Evolutionary conservation across 192 early-diverging fungal species (phyloP), one percentile per base, ranked within the genome.

Genomic region (Gonapodya prolifera): DNA sequence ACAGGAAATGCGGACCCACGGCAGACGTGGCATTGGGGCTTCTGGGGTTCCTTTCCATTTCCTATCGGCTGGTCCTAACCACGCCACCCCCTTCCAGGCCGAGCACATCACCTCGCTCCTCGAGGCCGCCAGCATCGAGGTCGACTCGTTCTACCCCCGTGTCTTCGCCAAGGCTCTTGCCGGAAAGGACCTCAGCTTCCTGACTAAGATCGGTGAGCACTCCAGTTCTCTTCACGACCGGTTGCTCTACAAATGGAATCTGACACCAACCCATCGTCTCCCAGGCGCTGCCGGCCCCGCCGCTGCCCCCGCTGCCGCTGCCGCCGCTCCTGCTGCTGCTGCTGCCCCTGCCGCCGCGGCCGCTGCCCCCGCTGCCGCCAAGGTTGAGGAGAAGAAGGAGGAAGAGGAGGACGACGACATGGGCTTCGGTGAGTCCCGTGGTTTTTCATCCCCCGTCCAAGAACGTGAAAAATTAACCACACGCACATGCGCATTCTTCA

Each of bases 161-260:
- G 88, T 98, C 81, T 98, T 97, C 88, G 94, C 97, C 88, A 99
- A 99, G 92, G 97, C 97, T 77, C 92, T 99, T 81, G 94, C 87
- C 79, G 94, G 95, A 80, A 92, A 94, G 89, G 91, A 97, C 86
- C 83, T 99, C 77, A 87, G 83, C 82, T 90, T 91, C 82, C 90
- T 97, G 85, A 88, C 98, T 80, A 88, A 92, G 84, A 96, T 94
- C 89, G 90, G 96, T 79, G 96, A 96, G 79, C 78, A 80, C 75
- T 83, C 78, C 34, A 73, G 79, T 80, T 61, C 0, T 33, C 32
- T 2, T 77, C 23, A 2, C 28, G 2, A 23, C 69, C 23, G 13
- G 16, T 18, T 13, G 0, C 1, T 0, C 23, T n/a, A 80, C n/a
- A 18, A 16, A 31, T 2, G 33, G 35, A 36, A 18, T 30, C 0